Evolutionary conservation across 2,329 filamentous ascomycete species (phyloP).

Genomic region (Geoglossum cookeanum): DNA sequence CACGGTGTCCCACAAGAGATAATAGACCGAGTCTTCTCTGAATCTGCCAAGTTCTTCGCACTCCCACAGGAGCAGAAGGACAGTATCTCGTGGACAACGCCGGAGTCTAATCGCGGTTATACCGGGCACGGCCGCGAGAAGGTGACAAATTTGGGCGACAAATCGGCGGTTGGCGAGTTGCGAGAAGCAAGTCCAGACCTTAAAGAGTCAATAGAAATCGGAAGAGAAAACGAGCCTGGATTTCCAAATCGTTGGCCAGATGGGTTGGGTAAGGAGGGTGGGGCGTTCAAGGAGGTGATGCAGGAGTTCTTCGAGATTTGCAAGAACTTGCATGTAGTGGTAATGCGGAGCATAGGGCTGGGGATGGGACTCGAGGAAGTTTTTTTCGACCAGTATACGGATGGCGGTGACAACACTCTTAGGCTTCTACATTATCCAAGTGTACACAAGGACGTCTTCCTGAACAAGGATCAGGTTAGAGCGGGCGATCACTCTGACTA

Average conservation of each 20-base stretch:
- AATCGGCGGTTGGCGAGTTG: conserved; percentile 36
- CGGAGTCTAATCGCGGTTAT: conserved; percentile 57
- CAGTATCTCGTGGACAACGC: conserved; percentile 48
- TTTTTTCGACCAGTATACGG: conserved; percentile 62
- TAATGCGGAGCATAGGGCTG: conserved; percentile 74
- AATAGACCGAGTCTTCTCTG: conserved; percentile 42
- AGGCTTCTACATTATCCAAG: conserved; percentile 60
- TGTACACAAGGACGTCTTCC: conserved; percentile 45
- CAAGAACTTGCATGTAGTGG: conserved; percentile 51
- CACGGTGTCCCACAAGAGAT: conserved; percentile 46
- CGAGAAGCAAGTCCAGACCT: conserved; percentile 31
- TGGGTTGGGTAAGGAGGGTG: conserved; percentile 30
- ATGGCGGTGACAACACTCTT: conserved; percentile 50
- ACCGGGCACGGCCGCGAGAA: conserved; percentile 54
- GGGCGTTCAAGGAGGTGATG: conserved; percentile 54
- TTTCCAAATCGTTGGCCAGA: conserved; percentile 65
- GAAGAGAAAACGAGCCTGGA: conserved; percentile 37
- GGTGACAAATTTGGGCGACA: conserved; percentile 37
- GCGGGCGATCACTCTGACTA: conserved; percentile 63
- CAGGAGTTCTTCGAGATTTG: conserved; percentile 54
- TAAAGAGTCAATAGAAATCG: conserved; percentile 44
- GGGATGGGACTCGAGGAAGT: conserved; percentile 50
- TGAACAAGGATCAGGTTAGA: conserved; percentile 49
- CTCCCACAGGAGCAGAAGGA: conserved; percentile 44
- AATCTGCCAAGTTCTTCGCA: conserved; percentile 53